Evolutionary conservation across 2,329 filamentous ascomycete genomes (phyloP).

Genomic region (Sarocladium oryzae): DNA sequence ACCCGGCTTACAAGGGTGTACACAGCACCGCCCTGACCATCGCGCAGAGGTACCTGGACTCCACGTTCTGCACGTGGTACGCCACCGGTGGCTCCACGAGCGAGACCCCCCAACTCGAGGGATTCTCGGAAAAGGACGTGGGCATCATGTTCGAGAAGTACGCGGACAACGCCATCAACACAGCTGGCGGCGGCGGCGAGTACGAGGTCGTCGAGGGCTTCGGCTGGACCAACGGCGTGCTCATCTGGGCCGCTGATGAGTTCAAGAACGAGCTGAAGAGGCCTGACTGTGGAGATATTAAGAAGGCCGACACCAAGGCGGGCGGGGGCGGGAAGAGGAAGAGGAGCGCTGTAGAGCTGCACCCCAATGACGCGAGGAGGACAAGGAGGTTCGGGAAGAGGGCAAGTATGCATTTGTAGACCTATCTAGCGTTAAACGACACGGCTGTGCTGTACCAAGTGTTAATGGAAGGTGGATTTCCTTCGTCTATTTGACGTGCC

Average conservation of each 20-base stretch:
- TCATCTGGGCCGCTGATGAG: constrained; percentile 59
- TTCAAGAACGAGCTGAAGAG: constrained; percentile 49
- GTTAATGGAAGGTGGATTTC: no score
- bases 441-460: no score
- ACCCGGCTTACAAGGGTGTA: constrained; percentile 46
- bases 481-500: no score
- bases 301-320: constrained; percentile 25
- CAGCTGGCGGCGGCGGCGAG: constrained; percentile 58
- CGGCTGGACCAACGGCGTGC: constrained; percentile 63
- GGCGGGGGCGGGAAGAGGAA: constrained; percentile 1
- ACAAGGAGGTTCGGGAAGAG: constrained; percentile 13
- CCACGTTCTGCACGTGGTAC: constrained; percentile 64
- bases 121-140: constrained; percentile 32
- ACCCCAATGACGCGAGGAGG: constrained; percentile 9
- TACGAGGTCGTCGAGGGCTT: constrained; percentile 66
- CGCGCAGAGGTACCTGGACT: constrained; percentile 61
- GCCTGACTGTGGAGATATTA: constrained; percentile 49
- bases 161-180: constrained; percentile 51
- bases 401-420: background rate
- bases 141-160: constrained; percentile 70
- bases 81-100: constrained; percentile 57
- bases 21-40: constrained; percentile 51
- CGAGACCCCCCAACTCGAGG: constrained; percentile 42
- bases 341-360: constrained; percentile 11
- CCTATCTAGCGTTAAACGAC: no score